These are phyloP conservation scores for Calonectria hawksworthii DNA, from an alignment of 2,329 filamentous ascomycete species.

Conservation along the genomic window DNA sequence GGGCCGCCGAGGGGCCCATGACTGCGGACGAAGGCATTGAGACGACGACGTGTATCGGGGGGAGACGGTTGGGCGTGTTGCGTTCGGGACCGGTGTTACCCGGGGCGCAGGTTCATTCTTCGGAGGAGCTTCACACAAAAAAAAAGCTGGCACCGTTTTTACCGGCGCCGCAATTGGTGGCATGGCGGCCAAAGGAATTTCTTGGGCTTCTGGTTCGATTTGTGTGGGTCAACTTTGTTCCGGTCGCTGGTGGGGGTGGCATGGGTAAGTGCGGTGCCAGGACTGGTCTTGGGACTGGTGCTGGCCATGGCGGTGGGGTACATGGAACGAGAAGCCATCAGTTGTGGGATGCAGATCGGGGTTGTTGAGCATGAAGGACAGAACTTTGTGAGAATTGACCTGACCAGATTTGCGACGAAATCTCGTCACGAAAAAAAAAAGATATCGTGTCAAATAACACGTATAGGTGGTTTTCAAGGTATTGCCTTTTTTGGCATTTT, in stretches of 20 bases:
- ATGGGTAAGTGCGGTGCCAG: too few species aligned
- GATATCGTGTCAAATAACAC: neutral
- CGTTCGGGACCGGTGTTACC: slow-evolving; percentile 39
- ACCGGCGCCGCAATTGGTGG: neutral
- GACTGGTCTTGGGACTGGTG: too few species aligned
- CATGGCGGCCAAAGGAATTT: slow-evolving; percentile 40
- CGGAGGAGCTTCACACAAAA: slow-evolving; percentile 23
- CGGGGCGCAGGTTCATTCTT: slow-evolving; percentile 44
- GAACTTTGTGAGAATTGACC: too few species aligned
- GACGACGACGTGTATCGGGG: neutral
- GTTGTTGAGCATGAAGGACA: neutral
- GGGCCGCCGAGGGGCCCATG: slow-evolving; percentile 34
- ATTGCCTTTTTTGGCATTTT: neutral
- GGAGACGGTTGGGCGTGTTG: neutral
- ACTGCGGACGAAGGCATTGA: slow-evolving; percentile 37
- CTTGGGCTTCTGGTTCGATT: slow-evolving; percentile 39
- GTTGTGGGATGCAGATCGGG: neutral
- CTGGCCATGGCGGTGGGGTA: too few species aligned
- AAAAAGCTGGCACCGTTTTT: slow-evolving; percentile 23
- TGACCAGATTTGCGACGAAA: neutral
- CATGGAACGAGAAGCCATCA: neutral
- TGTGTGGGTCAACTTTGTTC: slow-evolving; percentile 39
- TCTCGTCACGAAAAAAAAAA: neutral
- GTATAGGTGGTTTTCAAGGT: fast-evolving
- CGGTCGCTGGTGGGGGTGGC: slow-evolving; percentile 12